Evolutionary conservation across 2,329 filamentous ascomycete species (phyloP).

Genomic region (Metarhizium robertsii): DNA sequence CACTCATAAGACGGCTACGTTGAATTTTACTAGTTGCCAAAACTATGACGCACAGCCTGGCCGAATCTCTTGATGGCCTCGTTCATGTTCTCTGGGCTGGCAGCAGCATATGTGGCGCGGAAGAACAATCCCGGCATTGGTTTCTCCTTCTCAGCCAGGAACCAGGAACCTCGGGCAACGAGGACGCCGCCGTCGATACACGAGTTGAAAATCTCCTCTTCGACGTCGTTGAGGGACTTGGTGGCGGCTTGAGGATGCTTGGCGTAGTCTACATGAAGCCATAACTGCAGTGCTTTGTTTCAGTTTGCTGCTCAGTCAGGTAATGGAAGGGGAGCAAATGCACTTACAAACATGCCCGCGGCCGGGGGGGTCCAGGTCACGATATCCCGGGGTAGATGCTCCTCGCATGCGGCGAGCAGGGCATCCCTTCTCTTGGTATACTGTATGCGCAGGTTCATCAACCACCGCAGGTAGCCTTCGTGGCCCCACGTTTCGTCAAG

Average conservation of each 20-base stretch:
- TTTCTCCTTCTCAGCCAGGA: conserved; percentile 62
- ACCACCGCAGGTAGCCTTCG: conserved; percentile 78
- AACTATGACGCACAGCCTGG: conserved; percentile 56
- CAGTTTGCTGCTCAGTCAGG: not conserved
- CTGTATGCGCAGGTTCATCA: conserved; percentile 69
- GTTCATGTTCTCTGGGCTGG: conserved; percentile 59
- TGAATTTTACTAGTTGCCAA: conserved; percentile 22
- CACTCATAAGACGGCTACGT: too few species aligned
- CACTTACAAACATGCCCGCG: conserved; percentile 87
- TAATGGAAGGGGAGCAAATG: not conserved
- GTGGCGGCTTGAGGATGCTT: conserved; percentile 51
- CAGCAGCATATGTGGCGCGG: conserved; percentile 81
- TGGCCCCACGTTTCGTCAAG: conserved; percentile 95
- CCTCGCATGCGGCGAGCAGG: conserved; percentile 72
- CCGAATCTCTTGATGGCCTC: conserved; percentile 70
- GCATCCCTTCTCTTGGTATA: conserved; percentile 74
- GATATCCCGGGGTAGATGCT: conserved; percentile 62
- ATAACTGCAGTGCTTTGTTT: conserved; percentile 41
- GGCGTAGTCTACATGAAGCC: conserved; percentile 60
- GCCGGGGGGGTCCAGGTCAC: conserved; percentile 71
- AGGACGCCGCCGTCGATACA: conserved; percentile 71
- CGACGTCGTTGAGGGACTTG: conserved; percentile 55
- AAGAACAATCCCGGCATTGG: conserved; percentile 66
- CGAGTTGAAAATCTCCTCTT: conserved; percentile 76
- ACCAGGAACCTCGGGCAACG: conserved; percentile 82